Evolutionary conservation across 192 early-diverging fungal genomes (phyloP), one percentile per base, ranked within the genome.

Genomic region (Entomortierella chlamydospora): DNA sequence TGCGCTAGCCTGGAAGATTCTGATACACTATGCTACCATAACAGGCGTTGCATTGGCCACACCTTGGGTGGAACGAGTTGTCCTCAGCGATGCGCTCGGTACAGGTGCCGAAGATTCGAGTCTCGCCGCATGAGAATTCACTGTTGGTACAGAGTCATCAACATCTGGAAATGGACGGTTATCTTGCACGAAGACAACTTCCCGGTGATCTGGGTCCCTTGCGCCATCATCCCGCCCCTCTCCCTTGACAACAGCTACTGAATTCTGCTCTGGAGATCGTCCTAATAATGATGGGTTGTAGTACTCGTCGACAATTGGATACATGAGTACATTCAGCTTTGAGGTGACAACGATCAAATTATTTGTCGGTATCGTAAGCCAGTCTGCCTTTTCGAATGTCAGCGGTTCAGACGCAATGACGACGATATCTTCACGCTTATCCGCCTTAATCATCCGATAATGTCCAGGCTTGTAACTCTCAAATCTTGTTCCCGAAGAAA

Each of bases 391-490:
- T 66, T 92, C 92, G 59, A 91, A 94, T 25, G 93, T 94, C 42
- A 94, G 68, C n/a, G 93, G 93, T 68, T 94, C 93, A 0, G 89
- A 90, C 0, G 93, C 92, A 66, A 94, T 88, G 12, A 94, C 88
- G 17, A 94, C 93, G 64, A 93, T 91, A 64, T 94, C 93, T 65
- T 94, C 93, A 33, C 91, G 90, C 74, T 90, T 90, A 52, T 87
- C 89, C 1, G 86, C 85, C 56, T 88, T 89, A 49, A 87, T 77
- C 93, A 94, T 94, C 17, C 87, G 83, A 59, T 94, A 94, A 76
- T 90, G 84, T 15, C 92, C 89, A 10, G 87, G 87, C 13, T 88
- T 87, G 34, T 87, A 87, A n/a, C 81, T 77, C 61, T 86, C 84
- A 73, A 94, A 94, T 55, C 89, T 76, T 2, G 93, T 92, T 4